Base-by-base conservation (phyloP, 345 rosid genomes). In the Euphorbia tirucalli region DNA sequence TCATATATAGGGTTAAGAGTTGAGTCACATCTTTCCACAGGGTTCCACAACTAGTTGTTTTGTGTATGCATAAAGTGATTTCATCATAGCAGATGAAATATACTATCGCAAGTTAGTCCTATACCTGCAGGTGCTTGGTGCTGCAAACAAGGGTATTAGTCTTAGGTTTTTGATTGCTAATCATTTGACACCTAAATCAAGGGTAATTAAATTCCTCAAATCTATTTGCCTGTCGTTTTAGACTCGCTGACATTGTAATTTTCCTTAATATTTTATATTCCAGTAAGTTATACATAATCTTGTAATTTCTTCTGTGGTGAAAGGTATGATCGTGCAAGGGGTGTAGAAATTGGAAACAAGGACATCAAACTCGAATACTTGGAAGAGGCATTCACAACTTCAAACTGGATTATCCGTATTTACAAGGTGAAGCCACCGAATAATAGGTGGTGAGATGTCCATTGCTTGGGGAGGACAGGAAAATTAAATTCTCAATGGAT, bases 301-400 rank as follows among this genome's bases (percentile, higher is more conserved):
- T 81, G 67, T 62, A 64, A 46, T 61, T 56, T 24, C 5, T 66
- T 54, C 5, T 65, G 59, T 56, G 50, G 39, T 79, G 74, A 72
- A 79, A 94, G 98, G 78, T 94, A 84, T 75, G 98, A 94, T 86
- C 89, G 98, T 59, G 98, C 98, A 13, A 87, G 98, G 73, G 97
- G 98, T 18, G 98, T 90, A 60, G 98, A 94, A 82, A 94, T 94
- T 52, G 98, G 99, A 74, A 95, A 95, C 69, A 95, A 95, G 81
- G 94, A 92, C 75, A 69, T 95, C 39, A 92, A 95, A 77, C 96
- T 95, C 2, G 94, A 95, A 72, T 81, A 92, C 75, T 74, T 95
- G 80, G 99, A 95, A 81, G 99, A 95, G 83, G 99, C 99, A 21
- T 95, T 88, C 80, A 95, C 99, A 2, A 95, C 98, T 18, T 89